Conservation (phyloP, 768 basidiomycete species). For the Phlebiopsis gigantea region DNA sequence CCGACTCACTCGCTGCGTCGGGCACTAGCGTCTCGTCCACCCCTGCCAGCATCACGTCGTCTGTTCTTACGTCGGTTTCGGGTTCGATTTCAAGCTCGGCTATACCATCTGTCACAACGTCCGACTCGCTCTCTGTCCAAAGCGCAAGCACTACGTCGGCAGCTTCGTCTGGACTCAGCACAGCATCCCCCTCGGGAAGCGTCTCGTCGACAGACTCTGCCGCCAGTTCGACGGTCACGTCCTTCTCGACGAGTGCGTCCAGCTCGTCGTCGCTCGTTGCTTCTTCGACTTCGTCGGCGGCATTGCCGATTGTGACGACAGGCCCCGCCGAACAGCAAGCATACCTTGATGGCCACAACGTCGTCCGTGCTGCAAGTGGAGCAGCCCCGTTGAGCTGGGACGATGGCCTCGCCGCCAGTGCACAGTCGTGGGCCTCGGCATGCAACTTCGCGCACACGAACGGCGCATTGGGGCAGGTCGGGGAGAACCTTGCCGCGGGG, state of each 20-base stretch:
- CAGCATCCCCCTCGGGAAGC: too few species aligned
- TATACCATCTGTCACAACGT: too few species aligned
- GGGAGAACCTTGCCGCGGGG: constrained; percentile 72
- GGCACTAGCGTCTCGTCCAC: background rate
- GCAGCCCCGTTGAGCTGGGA: constrained; percentile 61
- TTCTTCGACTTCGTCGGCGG: background rate
- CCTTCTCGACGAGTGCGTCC: background rate
- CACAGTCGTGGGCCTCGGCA: constrained; percentile 58
- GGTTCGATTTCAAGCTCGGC: too few species aligned
- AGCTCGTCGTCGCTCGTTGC: background rate
- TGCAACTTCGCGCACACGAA: constrained; percentile 67
- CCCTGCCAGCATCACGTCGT: background rate
- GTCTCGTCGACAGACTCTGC: background rate
- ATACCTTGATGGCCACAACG: constrained; percentile 60
- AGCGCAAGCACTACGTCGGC: too few species aligned
- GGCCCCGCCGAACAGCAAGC: constrained; percentile 27
- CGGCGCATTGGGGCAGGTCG: constrained; percentile 56
- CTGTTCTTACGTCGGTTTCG: too few species aligned
- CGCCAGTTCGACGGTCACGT: background rate
- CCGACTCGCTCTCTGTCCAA: too few species aligned
- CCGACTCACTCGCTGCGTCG: background rate
- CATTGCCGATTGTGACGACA: background rate
- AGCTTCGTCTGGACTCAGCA: too few species aligned
- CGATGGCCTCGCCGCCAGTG: constrained; percentile 47
- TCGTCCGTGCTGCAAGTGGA: constrained; percentile 50